phyloP scores from a whole-genome alignment of 2,329 filamentous ascomycete genomes.

The Onygenales sp. region DNA sequence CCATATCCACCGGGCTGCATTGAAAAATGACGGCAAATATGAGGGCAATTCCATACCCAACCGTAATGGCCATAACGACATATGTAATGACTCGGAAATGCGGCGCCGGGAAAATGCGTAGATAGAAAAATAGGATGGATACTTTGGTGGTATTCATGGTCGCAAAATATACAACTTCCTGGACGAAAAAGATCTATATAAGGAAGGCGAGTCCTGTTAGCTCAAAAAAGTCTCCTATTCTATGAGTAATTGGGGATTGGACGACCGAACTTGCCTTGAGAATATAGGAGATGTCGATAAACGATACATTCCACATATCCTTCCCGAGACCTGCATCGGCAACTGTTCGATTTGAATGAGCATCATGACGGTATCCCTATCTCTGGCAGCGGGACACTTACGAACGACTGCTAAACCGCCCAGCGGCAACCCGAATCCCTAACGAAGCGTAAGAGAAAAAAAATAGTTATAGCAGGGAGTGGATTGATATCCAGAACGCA shows the following conservation, averaged over 20 bases:
- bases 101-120: conserved; percentile 20
- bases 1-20: conserved; percentile 18
- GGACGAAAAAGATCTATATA: not conserved
- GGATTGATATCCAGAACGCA: not conserved
- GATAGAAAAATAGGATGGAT: conserved; percentile 23
- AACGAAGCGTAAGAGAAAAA: not conserved
- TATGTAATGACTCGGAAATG: conserved; percentile 9
- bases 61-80: conserved; percentile 11
- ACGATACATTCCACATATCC: not conserved
- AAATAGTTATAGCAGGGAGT: not conserved
- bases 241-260: too few species aligned
- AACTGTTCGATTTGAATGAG: not conserved
- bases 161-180: conserved; percentile 19
- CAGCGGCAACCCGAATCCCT: not conserved
- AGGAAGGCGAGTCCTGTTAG: not conserved
- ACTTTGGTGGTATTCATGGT: conserved; percentile 24
- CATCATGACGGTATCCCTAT: not conserved
- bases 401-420: not conserved
- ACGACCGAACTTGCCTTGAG: not conserved
- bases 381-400: not conserved
- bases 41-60: conserved; percentile 17
- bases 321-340: conserved; percentile 1
- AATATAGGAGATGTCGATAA: not conserved
- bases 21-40: conserved; percentile 20
- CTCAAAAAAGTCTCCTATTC: not conserved